Conservation (phyloP, 2,329 filamentous ascomycete species). For the Nemania bipapillata region DNA sequence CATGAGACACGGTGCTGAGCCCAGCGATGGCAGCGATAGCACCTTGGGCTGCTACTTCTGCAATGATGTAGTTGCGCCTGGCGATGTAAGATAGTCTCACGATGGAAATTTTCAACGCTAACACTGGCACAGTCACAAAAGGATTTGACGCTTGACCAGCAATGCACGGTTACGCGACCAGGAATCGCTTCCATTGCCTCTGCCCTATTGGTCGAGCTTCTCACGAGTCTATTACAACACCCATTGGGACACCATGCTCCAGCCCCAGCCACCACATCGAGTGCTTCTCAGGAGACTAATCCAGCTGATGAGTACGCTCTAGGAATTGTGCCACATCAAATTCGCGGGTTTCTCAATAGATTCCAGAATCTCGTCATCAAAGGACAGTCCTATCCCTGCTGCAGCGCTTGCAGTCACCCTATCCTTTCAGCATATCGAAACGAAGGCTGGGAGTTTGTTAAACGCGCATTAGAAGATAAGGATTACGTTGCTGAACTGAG, state of each 20-base stretch:
- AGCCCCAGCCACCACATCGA: constrained; percentile 59
- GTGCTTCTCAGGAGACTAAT: constrained; percentile 60
- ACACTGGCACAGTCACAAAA: constrained; percentile 78
- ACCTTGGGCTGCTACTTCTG: constrained; percentile 97
- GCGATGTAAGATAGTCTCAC: constrained; percentile 73
- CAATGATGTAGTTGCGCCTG: constrained; percentile 94
- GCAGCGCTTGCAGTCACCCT: constrained; percentile 79
- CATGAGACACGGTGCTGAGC: constrained; percentile 88
- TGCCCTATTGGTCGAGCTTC: constrained; percentile 86
- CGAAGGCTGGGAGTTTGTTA: constrained; percentile 81
- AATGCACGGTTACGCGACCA: constrained; percentile 95
- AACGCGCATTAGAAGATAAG: constrained; percentile 76
- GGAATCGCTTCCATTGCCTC: constrained; percentile 93
- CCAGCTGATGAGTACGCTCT: constrained; percentile 67
- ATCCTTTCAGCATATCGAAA: constrained; percentile 74
- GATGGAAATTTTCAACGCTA: constrained; percentile 34
- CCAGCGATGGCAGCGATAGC: constrained; percentile 64
- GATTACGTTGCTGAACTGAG: constrained; percentile 80
- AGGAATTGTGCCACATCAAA: constrained; percentile 80
- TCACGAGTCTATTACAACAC: constrained; percentile 89
- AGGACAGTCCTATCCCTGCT: constrained; percentile 80
- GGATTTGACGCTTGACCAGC: constrained; percentile 94
- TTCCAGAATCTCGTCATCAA: constrained; percentile 79
- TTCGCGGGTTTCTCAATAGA: constrained; percentile 78
- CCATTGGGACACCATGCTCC: constrained; percentile 73